Base-by-base conservation (phyloP, 805 yeast genomes). In the Zygosaccharomyces gambellarensis region DNA sequence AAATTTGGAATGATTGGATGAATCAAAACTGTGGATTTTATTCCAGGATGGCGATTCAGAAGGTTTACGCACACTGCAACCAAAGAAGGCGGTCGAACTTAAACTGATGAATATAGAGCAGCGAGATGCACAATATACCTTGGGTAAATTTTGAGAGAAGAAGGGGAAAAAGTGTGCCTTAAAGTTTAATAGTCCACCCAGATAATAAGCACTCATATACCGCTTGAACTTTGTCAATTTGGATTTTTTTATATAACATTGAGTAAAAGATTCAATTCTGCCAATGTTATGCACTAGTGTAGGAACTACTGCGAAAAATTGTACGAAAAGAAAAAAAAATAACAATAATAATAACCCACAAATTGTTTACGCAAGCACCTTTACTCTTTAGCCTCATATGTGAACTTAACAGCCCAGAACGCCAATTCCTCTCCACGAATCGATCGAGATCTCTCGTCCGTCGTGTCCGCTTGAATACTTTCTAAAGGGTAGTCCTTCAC, bases 361-460 rank as follows among this genome's bases (percentile, higher is more conserved):
- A 21, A 19, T 42, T 30, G 28, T 42, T 42, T 42, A 42, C 45
- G 25, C 19, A 25, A 30, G 36, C 45, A 42, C 36, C 45, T 34
- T 42, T 19, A 30, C 32, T 21, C 27, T 30, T 40, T 42, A 30
- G 45, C 45, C 45, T 34, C 45, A 42, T 42, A 17, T 30, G 38
- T 29, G n/a, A 22, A 42, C 14, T 22, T 42, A 42, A 30, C 45
- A 30, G 45, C 36, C 45, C 36, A 42, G 45, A 42, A 42, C 45
- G 45, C 45, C 45, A 42, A 42, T 21, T 30, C 10, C 21, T 34
- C 45, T 25, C 45, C 45, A 42, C 45, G 45, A 30, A 42, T 19
- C 45, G 30, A 42, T 42, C 45, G 38, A 21, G n/a, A 28, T 7
- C n/a, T 25, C 7, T 14, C 17, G 21, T 10, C 22, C 22, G 38